Percentiles rank a stretch among this genome's conserved stretches.
Conservation (phyloP, 768 basidiomycete genomes). For the Coprinopsis cinerea region DNA sequence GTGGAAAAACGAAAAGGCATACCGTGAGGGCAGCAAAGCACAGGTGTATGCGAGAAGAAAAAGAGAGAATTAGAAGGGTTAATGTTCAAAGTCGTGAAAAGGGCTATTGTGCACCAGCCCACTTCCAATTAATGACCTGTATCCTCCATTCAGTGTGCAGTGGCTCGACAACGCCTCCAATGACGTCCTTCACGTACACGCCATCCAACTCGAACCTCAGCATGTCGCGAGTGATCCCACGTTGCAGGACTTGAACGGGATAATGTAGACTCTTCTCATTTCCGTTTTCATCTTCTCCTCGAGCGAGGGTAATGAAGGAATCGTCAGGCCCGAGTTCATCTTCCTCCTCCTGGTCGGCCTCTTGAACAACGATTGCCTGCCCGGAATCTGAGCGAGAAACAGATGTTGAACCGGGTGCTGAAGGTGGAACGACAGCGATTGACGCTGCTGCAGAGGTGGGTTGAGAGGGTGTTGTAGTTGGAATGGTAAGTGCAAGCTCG, state of each 20-base stretch:
- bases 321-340: slow-evolving; percentile 1
- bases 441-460: not conserved
- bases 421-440: not conserved
- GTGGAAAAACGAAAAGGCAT: no score
- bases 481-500: not conserved
- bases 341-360: slow-evolving; percentile 7
- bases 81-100: not conserved
- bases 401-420: not conserved
- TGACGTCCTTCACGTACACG: slow-evolving; percentile 27
- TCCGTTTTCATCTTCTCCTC: slow-evolving; percentile 11
- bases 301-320: slow-evolving; percentile 6
- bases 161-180: slow-evolving; percentile 16
- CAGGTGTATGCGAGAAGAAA: not conserved
- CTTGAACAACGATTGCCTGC: slow-evolving; percentile 4
- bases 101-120: slow-evolving; percentile 18
- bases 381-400: not conserved
- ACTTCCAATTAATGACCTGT: slow-evolving; percentile 37
- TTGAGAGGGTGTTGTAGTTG: not conserved
- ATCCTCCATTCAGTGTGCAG: slow-evolving; percentile 35
- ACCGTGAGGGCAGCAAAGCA: not conserved
- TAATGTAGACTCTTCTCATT: slow-evolving; percentile 10
- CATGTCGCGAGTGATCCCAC: slow-evolving; percentile 29
- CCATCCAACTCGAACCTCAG: slow-evolving; percentile 34
- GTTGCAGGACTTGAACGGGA: slow-evolving; percentile 32
- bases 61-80: not conserved